Conservation (phyloP, 768 basidiomycete species). For the Agaricus subrufescens region DNA sequence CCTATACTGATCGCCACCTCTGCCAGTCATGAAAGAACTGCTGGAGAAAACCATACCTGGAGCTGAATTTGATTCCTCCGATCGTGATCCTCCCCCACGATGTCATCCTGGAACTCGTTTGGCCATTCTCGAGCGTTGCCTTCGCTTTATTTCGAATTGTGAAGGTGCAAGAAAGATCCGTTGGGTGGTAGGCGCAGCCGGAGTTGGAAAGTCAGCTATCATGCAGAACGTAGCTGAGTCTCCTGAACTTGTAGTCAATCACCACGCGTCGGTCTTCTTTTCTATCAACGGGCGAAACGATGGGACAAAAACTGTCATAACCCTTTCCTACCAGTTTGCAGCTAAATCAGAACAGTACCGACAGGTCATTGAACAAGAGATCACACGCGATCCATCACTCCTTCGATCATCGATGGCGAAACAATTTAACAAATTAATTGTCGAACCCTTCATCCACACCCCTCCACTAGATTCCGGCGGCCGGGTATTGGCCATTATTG, state of each 20-base stretch:
- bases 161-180: not conserved
- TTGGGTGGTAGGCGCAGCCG: conserved; percentile 21
- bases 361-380: conserved; percentile 3
- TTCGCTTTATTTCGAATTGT: not conserved
- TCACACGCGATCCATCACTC: not conserved
- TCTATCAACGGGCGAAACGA: conserved; percentile 7
- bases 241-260: not conserved
- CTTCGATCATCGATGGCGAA: not conserved
- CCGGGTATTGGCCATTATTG: not conserved
- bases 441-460: conserved; percentile 8
- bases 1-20: too few species aligned
- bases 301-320: conserved; percentile 13
- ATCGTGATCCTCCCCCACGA: conserved; percentile 13
- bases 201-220: conserved; percentile 24
- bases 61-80: conserved; percentile 10
- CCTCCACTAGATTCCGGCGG: not conserved
- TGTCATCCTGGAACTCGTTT: conserved; percentile 17
- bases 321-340: conserved; percentile 18
- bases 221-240: conserved; percentile 24
- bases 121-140: conserved; percentile 3
- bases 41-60: too few species aligned
- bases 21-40: too few species aligned
- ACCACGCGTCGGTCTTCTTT: conserved; percentile 19
- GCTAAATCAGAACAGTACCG: not conserved
- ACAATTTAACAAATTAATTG: conserved; percentile 12